Base-by-base conservation (phyloP, 140 eudicot species). In the Oenanthe javanica region DNA sequence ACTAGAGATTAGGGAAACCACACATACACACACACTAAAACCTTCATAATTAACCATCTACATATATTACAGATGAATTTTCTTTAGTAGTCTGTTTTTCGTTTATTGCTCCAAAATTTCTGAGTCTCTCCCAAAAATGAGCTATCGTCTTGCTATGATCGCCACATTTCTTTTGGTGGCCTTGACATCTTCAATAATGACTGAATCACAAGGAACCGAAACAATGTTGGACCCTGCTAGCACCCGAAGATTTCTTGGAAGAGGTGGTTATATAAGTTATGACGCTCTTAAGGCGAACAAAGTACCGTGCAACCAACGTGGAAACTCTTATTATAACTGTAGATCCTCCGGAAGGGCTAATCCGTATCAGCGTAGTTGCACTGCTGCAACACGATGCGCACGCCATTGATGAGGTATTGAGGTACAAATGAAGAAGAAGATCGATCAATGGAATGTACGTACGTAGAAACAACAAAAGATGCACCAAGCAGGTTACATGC, bases 311-410 rank as follows among this genome's bases (percentile, higher is more conserved):
- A 74, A 47, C 10, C 50, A 74, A 19, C 78, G 78, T 21, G 78
- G 78, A 27, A 50, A 74, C 14, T 74, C 78, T 9, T 74, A 74
- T 46, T 74, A 74, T 15, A 74, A 74, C 31, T 74, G 78, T 27
- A 21, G 40, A 3, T 16, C 27, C 31, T 13, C 78, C 31, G 57
- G 57, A 47, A 46, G 11, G 51, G 78, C 78, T 27, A 74, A 74
- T 74, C 78, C 78, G 18, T 74, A 74, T 46, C 27, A 10, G 6
- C 78, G 78, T 47, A 59, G 78, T 10, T 74, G 78, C 57, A 47
- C 78, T 47, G 78, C 40, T n/a, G 78, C 55, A 1, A 74, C 78
- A 0, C 78, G 31, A 74, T 74, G 78, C 11, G 78, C 78, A 13
- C 78, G 78, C 42, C 78, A 31, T 46, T 73, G 14, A 57, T 19